Evolutionary conservation across 2,329 filamentous ascomycete genomes (phyloP).

Genomic region (Aspergillus sclerotialis): DNA sequence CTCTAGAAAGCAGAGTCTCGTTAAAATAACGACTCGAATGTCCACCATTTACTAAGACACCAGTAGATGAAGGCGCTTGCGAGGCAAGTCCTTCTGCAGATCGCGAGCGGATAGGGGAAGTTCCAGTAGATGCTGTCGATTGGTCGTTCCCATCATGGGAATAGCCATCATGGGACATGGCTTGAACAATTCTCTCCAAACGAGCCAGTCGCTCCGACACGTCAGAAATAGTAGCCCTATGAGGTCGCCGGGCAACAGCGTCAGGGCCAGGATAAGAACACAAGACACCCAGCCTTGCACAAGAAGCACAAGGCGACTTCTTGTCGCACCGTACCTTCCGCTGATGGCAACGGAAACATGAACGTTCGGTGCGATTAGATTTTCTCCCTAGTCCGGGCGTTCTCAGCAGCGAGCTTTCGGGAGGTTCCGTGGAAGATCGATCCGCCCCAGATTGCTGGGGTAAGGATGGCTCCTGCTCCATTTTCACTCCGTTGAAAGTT

Average conservation of each 20-base stretch:
- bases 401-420: neutral
- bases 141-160: slow-evolving; percentile 6
- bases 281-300: slow-evolving; percentile 5
- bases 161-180: neutral
- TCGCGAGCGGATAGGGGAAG: neutral
- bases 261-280: slow-evolving; percentile 10
- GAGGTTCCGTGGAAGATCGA: neutral
- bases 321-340: slow-evolving; percentile 12
- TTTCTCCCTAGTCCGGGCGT: neutral
- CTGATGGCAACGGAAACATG: slow-evolving; percentile 12
- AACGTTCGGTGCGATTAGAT: slow-evolving; percentile 4
- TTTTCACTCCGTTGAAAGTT: neutral
- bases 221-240: slow-evolving; percentile 3
- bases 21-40: slow-evolving; percentile 11
- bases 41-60: slow-evolving; percentile 5
- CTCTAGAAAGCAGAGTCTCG: slow-evolving; percentile 7
- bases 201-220: neutral
- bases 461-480: neutral
- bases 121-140: slow-evolving; percentile 1
- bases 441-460: neutral
- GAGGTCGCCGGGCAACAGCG: slow-evolving; percentile 7
- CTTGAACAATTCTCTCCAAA: neutral
- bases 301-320: slow-evolving; percentile 8
- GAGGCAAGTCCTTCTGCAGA: neutral
- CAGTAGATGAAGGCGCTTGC: slow-evolving; percentile 2